A percentile compares a stretch with the other conserved stretches of the same genome.
Evolutionary conservation across 495 filamentous ascomycete species (phyloP).

Genomic region (Trichocladium antarcticum): DNA sequence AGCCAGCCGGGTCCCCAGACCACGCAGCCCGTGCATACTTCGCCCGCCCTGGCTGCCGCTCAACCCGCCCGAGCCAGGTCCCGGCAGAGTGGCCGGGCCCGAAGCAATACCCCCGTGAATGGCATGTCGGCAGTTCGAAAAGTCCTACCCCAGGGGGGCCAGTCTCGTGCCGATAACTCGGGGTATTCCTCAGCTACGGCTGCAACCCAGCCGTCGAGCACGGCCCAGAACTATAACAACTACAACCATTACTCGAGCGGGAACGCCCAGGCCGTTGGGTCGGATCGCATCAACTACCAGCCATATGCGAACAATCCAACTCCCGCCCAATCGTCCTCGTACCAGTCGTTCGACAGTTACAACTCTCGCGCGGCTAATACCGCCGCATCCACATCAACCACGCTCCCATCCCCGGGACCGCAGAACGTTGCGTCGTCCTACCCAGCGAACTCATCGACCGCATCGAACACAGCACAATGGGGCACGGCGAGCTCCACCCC

Average conservation of each 20-base stretch:
- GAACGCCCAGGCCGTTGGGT: conserved; percentile 10
- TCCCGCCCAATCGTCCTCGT: conserved; percentile 12
- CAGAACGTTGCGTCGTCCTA: conserved; percentile 21
- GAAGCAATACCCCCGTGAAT: conserved; percentile 17
- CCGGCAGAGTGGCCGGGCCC: conserved; percentile 16
- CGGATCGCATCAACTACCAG: conserved; percentile 17
- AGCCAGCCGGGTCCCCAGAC: conserved; percentile 7
- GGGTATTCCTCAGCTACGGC: conserved; percentile 6
- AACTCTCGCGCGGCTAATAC: conserved; percentile 10
- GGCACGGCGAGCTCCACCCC: conserved; percentile 8
- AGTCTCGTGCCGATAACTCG: conserved; percentile 6
- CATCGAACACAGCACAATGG: conserved; percentile 20
- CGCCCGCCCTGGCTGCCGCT: conserved; percentile 13
- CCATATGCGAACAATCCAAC: conserved; percentile 13
- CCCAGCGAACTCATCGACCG: conserved; percentile 7
- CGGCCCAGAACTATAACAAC: conserved; percentile 13
- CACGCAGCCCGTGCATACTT: conserved; percentile 7
- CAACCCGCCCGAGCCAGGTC: conserved; percentile 17
- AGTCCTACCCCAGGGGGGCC: conserved; percentile 3
- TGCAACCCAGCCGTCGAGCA: conserved; percentile 4
- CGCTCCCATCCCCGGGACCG: conserved; percentile 5
- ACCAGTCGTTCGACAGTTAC: conserved; percentile 20
- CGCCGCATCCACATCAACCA: conserved; percentile 10
- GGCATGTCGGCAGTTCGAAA: conserved; percentile 5
- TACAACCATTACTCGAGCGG: conserved; percentile 15